phyloP scores from a whole-genome alignment of 176 grass and related monocot genomes.

The Zea mays region Zm-B73-REFERENCE-NAM-5.0 NC_050104.1:27242501-27243000 shows the following conservation, averaged over 20 bases:
- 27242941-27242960: slow-evolving; percentile 48
- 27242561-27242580: neutral
- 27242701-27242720: neutral
- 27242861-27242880: neutral
- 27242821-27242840: slow-evolving; percentile 5
- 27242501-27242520: neutral
- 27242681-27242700: neutral
- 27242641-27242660: slow-evolving; percentile 1
- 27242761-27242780: neutral
- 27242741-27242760: neutral
- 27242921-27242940: slow-evolving; percentile 54
- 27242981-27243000: slow-evolving; percentile 66
- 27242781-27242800: neutral
- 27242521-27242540: neutral
- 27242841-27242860: neutral
- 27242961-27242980: slow-evolving; percentile 55
- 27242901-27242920: slow-evolving; percentile 29
- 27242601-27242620: neutral
- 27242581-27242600: neutral
- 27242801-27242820: neutral
- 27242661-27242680: neutral
- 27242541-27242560: slow-evolving; percentile 14
- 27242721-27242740: neutral
- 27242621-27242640: neutral
- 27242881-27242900: slow-evolving; percentile 27